These are phyloP conservation scores for Ustanciosporium gigantosporum DNA, from an alignment of 1,284 basidiomycete species.

Conservation along the genomic window DNA sequence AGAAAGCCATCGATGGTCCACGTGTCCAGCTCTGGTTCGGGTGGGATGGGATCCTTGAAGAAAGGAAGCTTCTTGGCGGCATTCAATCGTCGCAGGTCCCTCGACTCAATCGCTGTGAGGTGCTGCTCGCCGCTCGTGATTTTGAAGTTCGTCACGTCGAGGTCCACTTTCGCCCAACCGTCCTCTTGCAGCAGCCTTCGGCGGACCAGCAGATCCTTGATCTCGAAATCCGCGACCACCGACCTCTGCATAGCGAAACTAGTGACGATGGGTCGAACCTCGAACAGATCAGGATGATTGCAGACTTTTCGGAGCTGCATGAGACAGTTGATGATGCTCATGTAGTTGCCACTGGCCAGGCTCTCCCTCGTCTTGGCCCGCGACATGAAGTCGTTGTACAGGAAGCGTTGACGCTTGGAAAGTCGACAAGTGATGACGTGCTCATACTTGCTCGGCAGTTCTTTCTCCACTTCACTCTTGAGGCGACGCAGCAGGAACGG, in stretches of 20 bases:
- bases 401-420: conserved; percentile 90
- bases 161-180: conserved; percentile 66
- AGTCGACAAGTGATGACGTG: conserved; percentile 88
- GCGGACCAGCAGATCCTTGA: conserved; percentile 83
- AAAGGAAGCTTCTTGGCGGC: conserved; percentile 71
- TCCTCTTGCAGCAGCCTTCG: conserved; percentile 68
- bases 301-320: conserved; percentile 82
- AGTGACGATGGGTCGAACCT: conserved; percentile 88
- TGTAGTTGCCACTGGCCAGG: conserved; percentile 79
- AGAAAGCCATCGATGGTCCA: conserved; percentile 77
- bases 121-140: conserved; percentile 66
- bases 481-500: conserved; percentile 92
- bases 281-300: conserved; percentile 94
- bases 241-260: conserved; percentile 84
- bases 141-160: conserved; percentile 71
- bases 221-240: conserved; percentile 81
- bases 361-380: conserved; percentile 84
- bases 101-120: conserved; percentile 65
- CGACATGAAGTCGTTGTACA: conserved; percentile 98
- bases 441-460: conserved; percentile 91
- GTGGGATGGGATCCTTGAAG: conserved; percentile 61
- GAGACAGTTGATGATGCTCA: conserved; percentile 86
- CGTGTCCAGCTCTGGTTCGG: conserved; percentile 67
- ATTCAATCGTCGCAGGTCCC: conserved; percentile 72
- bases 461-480: conserved; percentile 93